Evolutionary conservation across 2,329 filamentous ascomycete species (phyloP).

Genomic region (Purpureocillium lavendulum): DNA sequence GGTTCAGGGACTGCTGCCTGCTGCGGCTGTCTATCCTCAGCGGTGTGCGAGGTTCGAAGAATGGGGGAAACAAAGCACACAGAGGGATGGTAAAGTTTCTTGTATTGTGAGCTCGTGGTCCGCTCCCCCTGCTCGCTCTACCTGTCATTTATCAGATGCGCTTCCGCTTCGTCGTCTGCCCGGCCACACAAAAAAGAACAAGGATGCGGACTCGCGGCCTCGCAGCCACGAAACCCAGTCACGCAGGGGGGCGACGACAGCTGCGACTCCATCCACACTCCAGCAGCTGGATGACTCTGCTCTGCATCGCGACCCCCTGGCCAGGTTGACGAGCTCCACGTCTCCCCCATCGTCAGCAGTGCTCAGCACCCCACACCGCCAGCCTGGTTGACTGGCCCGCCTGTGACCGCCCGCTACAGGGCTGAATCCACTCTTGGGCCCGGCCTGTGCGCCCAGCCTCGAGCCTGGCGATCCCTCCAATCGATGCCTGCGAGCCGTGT

Average conservation of each 20-base stretch:
- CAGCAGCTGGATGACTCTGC: neutral
- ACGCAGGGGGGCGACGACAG: too few relatives aligned
- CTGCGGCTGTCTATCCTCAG: too few relatives aligned
- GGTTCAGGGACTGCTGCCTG: too few relatives aligned
- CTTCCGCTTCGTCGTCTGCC: too few relatives aligned
- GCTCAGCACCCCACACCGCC: neutral
- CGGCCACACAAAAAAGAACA: too few relatives aligned
- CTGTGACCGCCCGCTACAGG: neutral
- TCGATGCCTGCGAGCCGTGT: slow-evolving; percentile 2
- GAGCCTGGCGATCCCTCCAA: slow-evolving; percentile 4
- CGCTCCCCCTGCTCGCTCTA: too few relatives aligned
- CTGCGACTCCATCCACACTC: too few relatives aligned
- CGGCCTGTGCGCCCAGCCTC: slow-evolving; percentile 1
- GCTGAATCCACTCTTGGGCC: neutral
- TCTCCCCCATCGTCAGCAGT: slow-evolving; percentile 3
- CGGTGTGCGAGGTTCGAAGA: too few relatives aligned
- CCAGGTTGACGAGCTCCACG: neutral
- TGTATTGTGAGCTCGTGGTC: too few relatives aligned
- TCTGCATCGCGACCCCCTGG: neutral
- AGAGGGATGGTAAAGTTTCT: neutral
- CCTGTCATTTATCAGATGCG: too few relatives aligned
- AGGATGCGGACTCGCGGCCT: neutral
- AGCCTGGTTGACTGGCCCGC: too few relatives aligned
- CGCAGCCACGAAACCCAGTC: slow-evolving; percentile 1
- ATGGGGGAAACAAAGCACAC: neutral